Conservation (phyloP, 305 asterid species). For the Rubia tinctorum region DNA sequence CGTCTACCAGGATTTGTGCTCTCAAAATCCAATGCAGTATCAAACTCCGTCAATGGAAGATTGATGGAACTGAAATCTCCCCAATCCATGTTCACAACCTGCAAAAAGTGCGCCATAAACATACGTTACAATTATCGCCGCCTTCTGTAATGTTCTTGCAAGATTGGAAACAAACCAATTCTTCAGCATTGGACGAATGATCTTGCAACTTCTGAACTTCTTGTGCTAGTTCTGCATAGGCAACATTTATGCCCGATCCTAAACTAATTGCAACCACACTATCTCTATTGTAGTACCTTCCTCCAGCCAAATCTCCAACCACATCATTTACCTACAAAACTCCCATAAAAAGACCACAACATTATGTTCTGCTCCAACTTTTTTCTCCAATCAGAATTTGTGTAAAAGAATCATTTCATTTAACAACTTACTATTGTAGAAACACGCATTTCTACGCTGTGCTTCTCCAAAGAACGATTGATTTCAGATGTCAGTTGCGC, state of each 20-base stretch:
- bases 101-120: conserved; percentile 11
- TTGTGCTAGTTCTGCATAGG: conserved; percentile 46
- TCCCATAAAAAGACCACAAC: not conserved
- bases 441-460: conserved; percentile 51
- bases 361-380: not conserved
- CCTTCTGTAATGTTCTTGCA: not conserved
- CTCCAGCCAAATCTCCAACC: conserved; percentile 80
- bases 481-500: conserved; percentile 46
- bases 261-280: conserved; percentile 67
- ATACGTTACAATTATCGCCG: not conserved
- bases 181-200: conserved; percentile 38
- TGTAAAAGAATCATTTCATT: not conserved
- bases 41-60: conserved; percentile 68
- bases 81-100: conserved; percentile 74
- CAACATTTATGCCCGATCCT: conserved; percentile 64
- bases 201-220: conserved; percentile 29
- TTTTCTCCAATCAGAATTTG: not conserved
- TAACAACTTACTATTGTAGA: conserved; percentile 44
- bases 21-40: conserved; percentile 49
- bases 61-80: conserved; percentile 57
- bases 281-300: conserved; percentile 62
- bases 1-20: conserved; percentile 51
- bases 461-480: conserved; percentile 53
- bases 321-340: conserved; percentile 55
- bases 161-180: conserved; percentile 33